Evolutionary conservation across 345 rosid genomes (phyloP), one percentile per base, ranked within the genome.

Genomic region (Mangifera indica): DNA sequence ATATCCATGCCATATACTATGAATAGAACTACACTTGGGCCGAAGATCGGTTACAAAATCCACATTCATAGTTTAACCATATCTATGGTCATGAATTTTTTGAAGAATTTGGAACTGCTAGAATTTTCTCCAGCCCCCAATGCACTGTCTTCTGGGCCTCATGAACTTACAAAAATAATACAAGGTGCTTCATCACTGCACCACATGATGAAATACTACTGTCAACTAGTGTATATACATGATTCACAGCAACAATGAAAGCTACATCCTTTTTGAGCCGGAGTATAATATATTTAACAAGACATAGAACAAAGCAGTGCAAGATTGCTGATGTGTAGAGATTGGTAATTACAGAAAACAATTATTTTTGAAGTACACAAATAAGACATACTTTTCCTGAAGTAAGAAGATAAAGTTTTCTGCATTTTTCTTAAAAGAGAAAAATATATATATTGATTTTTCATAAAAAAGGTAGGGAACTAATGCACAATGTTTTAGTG

Each of bases 171-270:
- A 32, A 54, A 32, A 34, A 34, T 21, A 56, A 8, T 17, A 25
- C 54, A 40, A 34, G 17, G 0, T 26, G 51, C 52, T 24, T 69
- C 34, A 69, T 55, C 63, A 69, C 21, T 69, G 42, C 20, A 53
- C 46, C 45, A 54, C 24, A 11, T 13, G 54, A 69, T 55, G 17
- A 57, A 69, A 48, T 56, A 15, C 32, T 17, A 15, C 40, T 29
- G 58, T 44, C 45, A 51, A 51, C 44, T 56, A 3, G 55, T 63
- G 42, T 20, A 14, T 56, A 14, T 29, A 10, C 13, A 20, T 56
- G 46, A 17, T 15, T 69, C 72, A 56, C 37, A 46, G 9, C 37
- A 56, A 56, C 21, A 37, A 14, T 40, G 24, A 18, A 55, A 69
- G 15, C n/a, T 37, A 40, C 46, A 29, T 11, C 46, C 54, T 45